Evolutionary conservation across 1,284 basidiomycete genomes (phyloP), one percentile per base, ranked within the genome.

Genomic region (Naganishia albida): DNA sequence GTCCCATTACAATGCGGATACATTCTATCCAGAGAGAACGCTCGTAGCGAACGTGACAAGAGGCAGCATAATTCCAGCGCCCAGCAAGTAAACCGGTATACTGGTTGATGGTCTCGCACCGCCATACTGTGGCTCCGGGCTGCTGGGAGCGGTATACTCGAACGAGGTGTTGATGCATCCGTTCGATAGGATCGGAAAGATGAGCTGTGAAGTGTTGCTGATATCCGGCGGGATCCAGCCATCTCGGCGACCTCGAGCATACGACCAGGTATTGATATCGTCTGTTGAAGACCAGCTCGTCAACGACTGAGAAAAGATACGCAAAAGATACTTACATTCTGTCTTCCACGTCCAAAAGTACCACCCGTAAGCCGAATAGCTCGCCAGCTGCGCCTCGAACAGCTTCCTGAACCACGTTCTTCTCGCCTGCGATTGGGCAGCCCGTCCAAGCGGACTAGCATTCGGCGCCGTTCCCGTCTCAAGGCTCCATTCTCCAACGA

Each of bases 401-500:
- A 76, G 54, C 18, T 70, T 60, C 20, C 76, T 52, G 7, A 73
- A 64, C 76, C 76, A 77, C 0, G 76, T 77, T 3, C 76, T 68
- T 55, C 74, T 71, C 1, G 63, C 69, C 34, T 71, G 72, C 2
- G 70, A 64, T 18, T 57, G 63, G 18, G 42, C n/a, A 12, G 50
- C 56, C 3, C 43, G 25, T 16, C 49, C 39, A 16, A 44, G 20
- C 48, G 46, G 8, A 43, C 51, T 48, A 7, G 50, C 26, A 49
- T 64, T 39, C 51, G 62, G 53, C 28, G 55, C 62, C 66, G 64
- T 53, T 66, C 75, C 74, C 3, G 71, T 73, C 48, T 76, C 74
- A 25, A 77, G 66, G 52, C 72, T 73, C 75, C 75, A 77, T 56
- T 77, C 76, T 18, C 76, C 76, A 3, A 77, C 75, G 16, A 76